Percentiles rank a stretch among this genome's conserved stretches.
Evolutionary conservation across 345 rosid genomes (phyloP).

Genomic region (Cardamine chenopodiifolia): DNA sequence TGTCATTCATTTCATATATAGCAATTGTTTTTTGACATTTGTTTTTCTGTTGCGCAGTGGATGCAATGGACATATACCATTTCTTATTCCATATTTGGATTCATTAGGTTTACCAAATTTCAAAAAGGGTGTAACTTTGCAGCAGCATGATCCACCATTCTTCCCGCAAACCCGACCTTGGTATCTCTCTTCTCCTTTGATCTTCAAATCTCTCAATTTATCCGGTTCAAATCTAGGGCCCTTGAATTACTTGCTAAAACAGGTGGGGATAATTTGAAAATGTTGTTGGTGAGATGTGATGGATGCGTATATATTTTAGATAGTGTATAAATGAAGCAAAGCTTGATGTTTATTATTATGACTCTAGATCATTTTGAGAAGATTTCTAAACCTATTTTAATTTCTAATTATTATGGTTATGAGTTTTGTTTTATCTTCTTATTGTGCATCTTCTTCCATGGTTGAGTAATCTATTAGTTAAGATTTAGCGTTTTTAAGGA

Average conservation of each 20-base stretch:
- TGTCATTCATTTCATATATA: neutral
- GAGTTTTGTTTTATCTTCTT: too few relatives aligned
- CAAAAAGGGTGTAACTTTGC: constrained; percentile 87
- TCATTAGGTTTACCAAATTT: constrained; percentile 81
- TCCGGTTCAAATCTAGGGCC: constrained; percentile 71
- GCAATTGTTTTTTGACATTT: neutral
- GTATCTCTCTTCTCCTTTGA: constrained; percentile 82
- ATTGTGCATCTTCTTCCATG: too few relatives aligned
- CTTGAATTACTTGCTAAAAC: constrained; percentile 62
- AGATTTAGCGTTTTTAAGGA: too few relatives aligned
- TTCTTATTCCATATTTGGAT: constrained; percentile 85
- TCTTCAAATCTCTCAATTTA: constrained; percentile 80
- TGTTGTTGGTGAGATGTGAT: constrained; percentile 7
- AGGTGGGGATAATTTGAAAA: constrained; percentile 27
- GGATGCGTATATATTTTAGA: neutral
- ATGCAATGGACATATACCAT: constrained; percentile 88
- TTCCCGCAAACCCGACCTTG: constrained; percentile 69
- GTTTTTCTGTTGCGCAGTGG: constrained; percentile 57
- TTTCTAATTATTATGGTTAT: too few relatives aligned
- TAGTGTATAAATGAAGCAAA: constrained; percentile 27
- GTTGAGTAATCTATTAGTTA: too few relatives aligned
- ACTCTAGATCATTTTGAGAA: too few relatives aligned
- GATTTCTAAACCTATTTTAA: too few relatives aligned
- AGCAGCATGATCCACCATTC: constrained; percentile 81
- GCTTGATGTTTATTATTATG: constrained; percentile 1